phyloP scores from a whole-genome alignment of 2,329 filamentous ascomycete species.

The Myriangium duriaei region DNA sequence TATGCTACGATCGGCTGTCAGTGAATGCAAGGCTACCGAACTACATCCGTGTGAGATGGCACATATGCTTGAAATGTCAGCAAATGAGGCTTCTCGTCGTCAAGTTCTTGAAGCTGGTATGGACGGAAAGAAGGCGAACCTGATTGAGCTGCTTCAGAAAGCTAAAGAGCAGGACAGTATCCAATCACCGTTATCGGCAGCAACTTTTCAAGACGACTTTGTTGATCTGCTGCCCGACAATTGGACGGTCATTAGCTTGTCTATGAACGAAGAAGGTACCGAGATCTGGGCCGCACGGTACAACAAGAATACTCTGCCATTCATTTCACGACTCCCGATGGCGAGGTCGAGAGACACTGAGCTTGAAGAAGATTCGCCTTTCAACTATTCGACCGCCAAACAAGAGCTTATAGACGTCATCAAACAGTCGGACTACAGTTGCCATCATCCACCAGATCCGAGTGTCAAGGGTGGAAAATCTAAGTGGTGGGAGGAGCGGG shows the following conservation, averaged over 20 bases:
- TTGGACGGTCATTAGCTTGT: conserved; percentile 81
- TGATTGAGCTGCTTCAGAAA: background rate
- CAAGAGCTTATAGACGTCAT: conserved; percentile 75
- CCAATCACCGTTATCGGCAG: conserved; percentile 15
- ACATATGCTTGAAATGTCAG: background rate
- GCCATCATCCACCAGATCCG: conserved; percentile 61
- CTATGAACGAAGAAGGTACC: conserved; percentile 65
- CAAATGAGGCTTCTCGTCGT: conserved; percentile 2
- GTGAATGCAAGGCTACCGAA: background rate
- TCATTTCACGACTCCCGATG: conserved; percentile 76
- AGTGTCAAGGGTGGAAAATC: conserved; percentile 61
- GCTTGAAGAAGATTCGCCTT: conserved; percentile 43
- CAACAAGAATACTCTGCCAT: conserved; percentile 60
- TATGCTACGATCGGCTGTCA: background rate
- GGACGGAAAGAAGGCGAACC: background rate
- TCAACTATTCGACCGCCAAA: conserved; percentile 70
- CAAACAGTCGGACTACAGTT: conserved; percentile 65
- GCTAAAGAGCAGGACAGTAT: background rate
- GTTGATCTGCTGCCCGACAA: conserved; percentile 69
- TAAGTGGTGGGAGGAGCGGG: conserved; percentile 82
- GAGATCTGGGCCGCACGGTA: conserved; percentile 87
- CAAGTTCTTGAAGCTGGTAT: background rate
- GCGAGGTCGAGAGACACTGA: conserved; percentile 71
- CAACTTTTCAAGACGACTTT: conserved; percentile 62
- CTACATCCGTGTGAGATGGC: conserved; percentile 3